phyloP scores from a whole-genome alignment of 208 protist genomes.

The Trypanosoma caninum region DNA sequence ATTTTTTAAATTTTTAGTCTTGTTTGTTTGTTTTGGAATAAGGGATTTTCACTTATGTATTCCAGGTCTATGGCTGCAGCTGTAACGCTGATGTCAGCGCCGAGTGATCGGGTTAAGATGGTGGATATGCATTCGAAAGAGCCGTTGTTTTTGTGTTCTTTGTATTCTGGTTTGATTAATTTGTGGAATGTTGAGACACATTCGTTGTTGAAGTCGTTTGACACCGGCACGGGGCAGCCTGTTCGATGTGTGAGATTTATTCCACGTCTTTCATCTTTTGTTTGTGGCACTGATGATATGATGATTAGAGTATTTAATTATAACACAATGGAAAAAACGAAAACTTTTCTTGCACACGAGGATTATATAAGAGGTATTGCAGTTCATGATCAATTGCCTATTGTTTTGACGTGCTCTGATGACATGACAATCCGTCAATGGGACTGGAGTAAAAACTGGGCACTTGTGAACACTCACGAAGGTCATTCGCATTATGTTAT shows the following conservation, averaged over 20 bases:
- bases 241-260: constrained; percentile 97
- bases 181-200: constrained; percentile 98
- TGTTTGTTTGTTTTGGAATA: background rate
- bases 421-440: constrained; percentile 98
- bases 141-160: constrained; percentile 93
- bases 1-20: background rate
- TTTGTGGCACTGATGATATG: constrained; percentile 96
- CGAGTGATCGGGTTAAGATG: constrained; percentile 97
- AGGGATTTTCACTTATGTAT: constrained; percentile 7
- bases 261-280: constrained; percentile 95
- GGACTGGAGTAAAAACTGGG: constrained; percentile 98
- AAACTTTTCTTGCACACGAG: constrained; percentile 95
- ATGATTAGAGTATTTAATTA: constrained; percentile 97
- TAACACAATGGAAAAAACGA: constrained; percentile 98
- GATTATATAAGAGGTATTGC: constrained; percentile 97
- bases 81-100: constrained; percentile 54
- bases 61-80: constrained; percentile 4
- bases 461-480: constrained; percentile 91
- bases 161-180: constrained; percentile 95
- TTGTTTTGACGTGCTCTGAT: constrained; percentile 96
- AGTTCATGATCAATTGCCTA: constrained; percentile 96
- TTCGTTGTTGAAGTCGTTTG: constrained; percentile 96
- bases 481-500: constrained; percentile 99
- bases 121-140: constrained; percentile 99
- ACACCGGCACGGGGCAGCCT: constrained; percentile 90